phyloP scores from a whole-genome alignment of 2,329 filamentous ascomycete genomes.

The Colletotrichum musae region DNA sequence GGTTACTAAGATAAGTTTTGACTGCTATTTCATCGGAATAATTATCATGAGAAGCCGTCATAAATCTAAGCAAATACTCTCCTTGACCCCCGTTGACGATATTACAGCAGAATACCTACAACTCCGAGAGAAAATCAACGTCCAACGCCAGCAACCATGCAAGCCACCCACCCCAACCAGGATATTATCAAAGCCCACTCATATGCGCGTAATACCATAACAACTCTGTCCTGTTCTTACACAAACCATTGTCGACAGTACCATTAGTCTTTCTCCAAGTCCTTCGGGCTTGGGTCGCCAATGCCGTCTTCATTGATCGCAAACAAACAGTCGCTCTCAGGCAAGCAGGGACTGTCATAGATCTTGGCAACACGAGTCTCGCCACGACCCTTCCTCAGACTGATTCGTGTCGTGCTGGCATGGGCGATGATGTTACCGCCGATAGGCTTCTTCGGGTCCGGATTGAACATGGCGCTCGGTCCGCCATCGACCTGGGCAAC shows the following conservation, averaged over 20 bases:
- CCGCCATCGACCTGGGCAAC: conserved; percentile 98
- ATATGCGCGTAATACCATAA: conserved; percentile 28
- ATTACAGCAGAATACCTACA: conserved; percentile 18
- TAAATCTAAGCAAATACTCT: conserved; percentile 13
- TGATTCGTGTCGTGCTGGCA: conserved; percentile 93
- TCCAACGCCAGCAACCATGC: conserved; percentile 52
- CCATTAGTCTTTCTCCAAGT: conserved; percentile 83
- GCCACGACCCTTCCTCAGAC: conserved; percentile 93
- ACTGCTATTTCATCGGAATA: not conserved
- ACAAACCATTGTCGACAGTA: not conserved
- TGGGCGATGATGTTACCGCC: conserved; percentile 99
- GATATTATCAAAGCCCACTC: conserved; percentile 19
- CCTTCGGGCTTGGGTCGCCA: conserved; percentile 94
- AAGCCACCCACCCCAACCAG: conserved; percentile 29
- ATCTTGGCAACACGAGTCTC: conserved; percentile 99
- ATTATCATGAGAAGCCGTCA: not conserved
- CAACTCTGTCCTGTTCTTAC: not conserved
- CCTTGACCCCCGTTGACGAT: not conserved
- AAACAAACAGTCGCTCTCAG: conserved; percentile 96
- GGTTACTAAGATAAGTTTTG: too few species aligned
- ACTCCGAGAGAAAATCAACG: conserved; percentile 23
- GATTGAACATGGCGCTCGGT: conserved; percentile 98
- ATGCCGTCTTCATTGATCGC: conserved; percentile 98
- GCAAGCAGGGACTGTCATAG: conserved; percentile 97
- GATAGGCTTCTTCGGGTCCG: conserved; percentile 98